Evolutionary conservation across 352 stramenopile species (phyloP).

Genomic region (Pythium volutum): DNA sequence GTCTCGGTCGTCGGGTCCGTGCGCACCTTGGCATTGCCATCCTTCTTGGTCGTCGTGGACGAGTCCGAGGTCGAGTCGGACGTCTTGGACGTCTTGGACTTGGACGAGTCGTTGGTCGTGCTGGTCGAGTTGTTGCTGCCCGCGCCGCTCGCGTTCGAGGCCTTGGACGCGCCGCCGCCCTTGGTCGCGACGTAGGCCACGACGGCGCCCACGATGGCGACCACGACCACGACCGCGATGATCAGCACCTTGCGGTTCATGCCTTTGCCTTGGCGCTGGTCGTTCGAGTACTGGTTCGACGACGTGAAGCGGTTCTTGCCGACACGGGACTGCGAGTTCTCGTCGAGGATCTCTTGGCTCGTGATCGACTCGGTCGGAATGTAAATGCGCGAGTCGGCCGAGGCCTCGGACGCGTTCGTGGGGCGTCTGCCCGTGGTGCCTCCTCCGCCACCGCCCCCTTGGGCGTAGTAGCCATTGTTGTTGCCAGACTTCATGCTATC

Average conservation of each 20-base stretch:
- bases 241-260: conserved; percentile 21
- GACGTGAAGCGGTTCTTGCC: conserved; percentile 13
- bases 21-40: conserved; percentile 19
- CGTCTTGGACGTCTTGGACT: background rate
- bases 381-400: conserved; percentile 24
- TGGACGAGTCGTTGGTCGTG: conserved; percentile 3
- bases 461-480: conserved; percentile 10
- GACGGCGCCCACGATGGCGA: conserved; percentile 17
- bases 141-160: conserved; percentile 19
- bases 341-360: conserved; percentile 28
- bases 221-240: conserved; percentile 15
- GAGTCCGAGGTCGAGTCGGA: conserved; percentile 9
- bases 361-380: conserved; percentile 23
- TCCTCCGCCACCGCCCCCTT: conserved; percentile 1
- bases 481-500: conserved; percentile 17
- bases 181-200: conserved; percentile 22
- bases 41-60: background rate
- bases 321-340: conserved; percentile 19
- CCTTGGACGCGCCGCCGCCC: conserved; percentile 10
- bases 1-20: conserved; percentile 20
- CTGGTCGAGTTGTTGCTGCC: conserved; percentile 11
- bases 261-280: background rate
- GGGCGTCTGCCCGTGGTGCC: background rate
- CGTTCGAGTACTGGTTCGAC: background rate
- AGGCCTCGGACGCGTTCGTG: conserved; percentile 13